These are phyloP conservation scores for Ceriops decandra DNA, from an alignment of 345 rosid species.

Conservation along the genomic window DNA sequence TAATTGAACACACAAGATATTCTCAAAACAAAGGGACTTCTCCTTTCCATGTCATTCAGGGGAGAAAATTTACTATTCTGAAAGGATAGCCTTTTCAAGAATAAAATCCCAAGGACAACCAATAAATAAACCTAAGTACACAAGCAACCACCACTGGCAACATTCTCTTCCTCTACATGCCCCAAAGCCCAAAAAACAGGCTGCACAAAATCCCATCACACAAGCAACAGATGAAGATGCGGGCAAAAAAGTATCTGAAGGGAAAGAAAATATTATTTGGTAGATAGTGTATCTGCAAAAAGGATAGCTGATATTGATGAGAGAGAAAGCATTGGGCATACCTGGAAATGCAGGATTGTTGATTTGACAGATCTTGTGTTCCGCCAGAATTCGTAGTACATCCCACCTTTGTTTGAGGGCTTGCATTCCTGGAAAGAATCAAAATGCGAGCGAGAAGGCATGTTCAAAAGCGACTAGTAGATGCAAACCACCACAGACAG, in stretches of 20 bases:
- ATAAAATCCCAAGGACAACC: too few relatives aligned
- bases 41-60: too few relatives aligned
- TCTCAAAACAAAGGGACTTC: too few relatives aligned
- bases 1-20: too few relatives aligned
- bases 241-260: background rate
- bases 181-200: background rate
- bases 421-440: conserved; percentile 37
- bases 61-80: too few relatives aligned
- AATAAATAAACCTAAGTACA: too few relatives aligned
- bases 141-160: too few relatives aligned
- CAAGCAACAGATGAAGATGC: background rate
- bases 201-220: background rate
- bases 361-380: conserved; percentile 57
- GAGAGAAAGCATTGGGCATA: conserved; percentile 10
- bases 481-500: background rate
- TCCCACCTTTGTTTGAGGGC: conserved; percentile 36
- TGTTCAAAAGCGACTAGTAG: background rate
- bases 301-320: background rate
- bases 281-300: background rate
- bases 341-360: conserved; percentile 60
- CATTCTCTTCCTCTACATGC: too few relatives aligned
- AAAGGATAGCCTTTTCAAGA: too few relatives aligned
- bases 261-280: background rate
- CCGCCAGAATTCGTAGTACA: conserved; percentile 43
- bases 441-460: background rate